Conservation (phyloP, 2,329 filamentous ascomycete genomes). For the Cladosporium sp. region DNA sequence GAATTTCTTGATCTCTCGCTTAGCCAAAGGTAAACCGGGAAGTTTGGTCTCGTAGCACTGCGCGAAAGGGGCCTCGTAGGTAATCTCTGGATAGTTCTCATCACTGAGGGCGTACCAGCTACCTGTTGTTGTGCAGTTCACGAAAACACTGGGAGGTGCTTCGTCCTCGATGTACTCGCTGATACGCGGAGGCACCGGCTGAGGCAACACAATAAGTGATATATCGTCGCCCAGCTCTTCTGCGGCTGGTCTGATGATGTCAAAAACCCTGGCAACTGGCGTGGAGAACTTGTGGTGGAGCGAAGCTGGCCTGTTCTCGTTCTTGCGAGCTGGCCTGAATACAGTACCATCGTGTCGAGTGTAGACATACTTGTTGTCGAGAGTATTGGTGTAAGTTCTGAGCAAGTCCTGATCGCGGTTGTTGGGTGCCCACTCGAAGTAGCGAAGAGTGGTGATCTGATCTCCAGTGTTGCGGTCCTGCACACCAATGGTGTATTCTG, state of each 20-base stretch:
- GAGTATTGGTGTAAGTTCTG: slow-evolving; percentile 74
- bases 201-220: slow-evolving; percentile 80
- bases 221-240: slow-evolving; percentile 66
- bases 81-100: slow-evolving; percentile 78
- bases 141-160: slow-evolving; percentile 60
- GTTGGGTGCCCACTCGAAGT: slow-evolving; percentile 93
- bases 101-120: slow-evolving; percentile 96
- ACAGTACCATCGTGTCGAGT: slow-evolving; percentile 82
- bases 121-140: slow-evolving; percentile 83
- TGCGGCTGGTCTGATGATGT: slow-evolving; percentile 57
- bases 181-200: slow-evolving; percentile 67
- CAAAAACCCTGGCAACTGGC: slow-evolving; percentile 37
- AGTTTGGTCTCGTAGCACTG: slow-evolving; percentile 52
- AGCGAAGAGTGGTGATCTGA: slow-evolving; percentile 84
- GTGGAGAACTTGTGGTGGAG: slow-evolving; percentile 36
- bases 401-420: slow-evolving; percentile 86
- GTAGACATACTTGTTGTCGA: slow-evolving; percentile 88
- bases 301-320: slow-evolving; percentile 27
- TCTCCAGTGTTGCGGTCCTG: slow-evolving; percentile 72
- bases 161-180: slow-evolving; percentile 40
- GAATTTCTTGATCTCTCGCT: slow-evolving; percentile 27
- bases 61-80: slow-evolving; percentile 65
- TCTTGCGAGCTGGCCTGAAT: slow-evolving; percentile 47
- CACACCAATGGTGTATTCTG: slow-evolving; percentile 88
- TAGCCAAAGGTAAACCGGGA: slow-evolving; percentile 19